Evolutionary conservation across 352 stramenopile species (phyloP), one percentile per base, ranked within the genome.

Genomic region (Globisporangium uncinulatum): DNA sequence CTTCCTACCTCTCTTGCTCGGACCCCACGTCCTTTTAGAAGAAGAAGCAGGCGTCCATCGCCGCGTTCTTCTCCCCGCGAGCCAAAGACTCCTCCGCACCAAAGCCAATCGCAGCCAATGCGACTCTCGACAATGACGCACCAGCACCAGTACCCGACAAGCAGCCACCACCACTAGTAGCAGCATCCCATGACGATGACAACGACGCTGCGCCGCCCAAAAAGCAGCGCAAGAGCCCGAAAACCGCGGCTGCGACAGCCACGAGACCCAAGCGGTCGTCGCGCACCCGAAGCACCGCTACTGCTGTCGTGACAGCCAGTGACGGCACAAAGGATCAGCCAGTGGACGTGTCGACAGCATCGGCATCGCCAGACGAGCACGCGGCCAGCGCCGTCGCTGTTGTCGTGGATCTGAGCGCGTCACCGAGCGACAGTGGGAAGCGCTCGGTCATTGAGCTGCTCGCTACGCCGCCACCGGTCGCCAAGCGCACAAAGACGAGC

Each of bases 11-110:
- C n/a, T n/a, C n/a, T n/a, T n/a, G n/a, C n/a, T n/a, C n/a, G n/a
- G n/a, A n/a, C n/a, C n/a, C n/a, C n/a, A n/a, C n/a, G n/a, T n/a
- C n/a, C n/a, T n/a, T n/a, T n/a, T 37, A 79, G 66, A 67, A 76
- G 59, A 85, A 83, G 59, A 91, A 94, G 56, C 81, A 94, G 64
- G 76, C 73, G 37, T 83, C 79, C 11, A 88, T 94, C 63, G 73
- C 76, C 43, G 63, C 79, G 55, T 94, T 92, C 61, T 94, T 94
- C 63, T 89, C 84, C 44, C 84, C 84, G 11, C 76, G 76, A 21
- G 58, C 49, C 29, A 62, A 61, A 11, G 65, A 65, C 65, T 54
- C 42, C 32, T 58, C 61, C 9, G 42, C 66, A 0, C 31, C 15
- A 24, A 10, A 32, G 29, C n/a, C 29, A 24, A 17, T 37, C 32